Base-by-base conservation (phyloP, 441 rosid species). In the Mallotus japonicus region DNA sequence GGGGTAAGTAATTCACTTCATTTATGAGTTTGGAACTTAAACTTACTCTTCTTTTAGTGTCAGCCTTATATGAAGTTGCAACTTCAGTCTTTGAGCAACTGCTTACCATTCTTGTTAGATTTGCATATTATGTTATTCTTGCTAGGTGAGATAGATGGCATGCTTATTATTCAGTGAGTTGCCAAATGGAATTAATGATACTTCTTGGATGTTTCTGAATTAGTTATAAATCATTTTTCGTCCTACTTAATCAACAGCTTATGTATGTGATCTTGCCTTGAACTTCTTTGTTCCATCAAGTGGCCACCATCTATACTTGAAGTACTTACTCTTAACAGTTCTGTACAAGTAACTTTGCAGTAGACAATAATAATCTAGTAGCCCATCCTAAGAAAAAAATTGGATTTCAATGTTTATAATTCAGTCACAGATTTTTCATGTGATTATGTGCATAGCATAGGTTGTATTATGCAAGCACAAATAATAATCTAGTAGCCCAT, bases 1-100 rank as follows among this genome's bases (percentile, higher is more conserved):
- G 97, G 99, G 98, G 97, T 92, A 77, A 83, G 95, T 83, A 64
- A 49, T 58, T 46, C 74, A 50, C 78, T 79, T 78, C 62, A 64
- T 73, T 62, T 69, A 34, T 22, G 46, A 24, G 49, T 65, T n/a
- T 68, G 51, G 50, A 69, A 72, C 42, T 49, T 0, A 53, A 50
- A 71, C 17, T 34, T 63, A 69, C 22, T 40, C 34, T 68, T 61
- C 17, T 67, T 67, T 60, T 42, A 60, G 37, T 24, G 10, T 51
- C 51, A 62, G 46, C 55, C 63, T 57, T 22, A 5, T 51, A n/a
- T 65, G 20, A 50, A n/a, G 22, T n/a, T 10, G 5, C 11, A 32
- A 37, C 8, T 65, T n/a, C 19, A 5, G 13, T n/a, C 5, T 47
- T n/a, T 50, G 37, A 46, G 58, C 19, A 59, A 16, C 37, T 50